Conservation (phyloP, 345 rosid genomes). For the Passiflora organensis region DNA sequence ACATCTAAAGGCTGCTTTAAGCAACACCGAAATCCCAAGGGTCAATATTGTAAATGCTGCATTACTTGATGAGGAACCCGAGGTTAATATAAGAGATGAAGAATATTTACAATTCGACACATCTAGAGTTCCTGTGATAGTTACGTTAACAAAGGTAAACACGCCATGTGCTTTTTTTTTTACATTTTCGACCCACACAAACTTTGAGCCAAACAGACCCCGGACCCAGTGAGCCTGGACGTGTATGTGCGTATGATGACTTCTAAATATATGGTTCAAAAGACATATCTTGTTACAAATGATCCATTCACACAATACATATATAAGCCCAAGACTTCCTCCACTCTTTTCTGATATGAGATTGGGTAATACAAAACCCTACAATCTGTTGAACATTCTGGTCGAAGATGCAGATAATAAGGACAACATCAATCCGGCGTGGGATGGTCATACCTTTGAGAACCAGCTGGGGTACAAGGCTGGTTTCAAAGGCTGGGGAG, state of each 20-base stretch:
- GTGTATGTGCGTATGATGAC: too few species aligned
- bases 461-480: conserved; percentile 90
- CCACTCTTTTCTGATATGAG: too few species aligned
- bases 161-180: background rate
- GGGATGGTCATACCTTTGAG: conserved; percentile 52
- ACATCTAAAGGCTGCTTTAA: conserved; percentile 71
- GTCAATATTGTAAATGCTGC: conserved; percentile 53
- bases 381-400: conserved; percentile 40
- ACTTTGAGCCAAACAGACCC: too few species aligned
- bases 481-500: conserved; percentile 99
- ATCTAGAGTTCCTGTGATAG: too few species aligned
- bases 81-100: conserved; percentile 90
- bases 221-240: too few species aligned
- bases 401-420: conserved; percentile 57
- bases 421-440: conserved; percentile 47
- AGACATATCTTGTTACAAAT: too few species aligned
- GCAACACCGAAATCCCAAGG: conserved; percentile 84
- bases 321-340: too few species aligned
- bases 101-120: too few species aligned
- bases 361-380: too few species aligned
- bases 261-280: too few species aligned
- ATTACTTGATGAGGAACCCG: conserved; percentile 68
- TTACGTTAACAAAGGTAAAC: conserved; percentile 71
- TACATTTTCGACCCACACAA: background rate
- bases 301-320: too few species aligned